phyloP scores from a whole-genome alignment of 1,284 basidiomycete genomes.

The Ustilago tritici region DNA sequence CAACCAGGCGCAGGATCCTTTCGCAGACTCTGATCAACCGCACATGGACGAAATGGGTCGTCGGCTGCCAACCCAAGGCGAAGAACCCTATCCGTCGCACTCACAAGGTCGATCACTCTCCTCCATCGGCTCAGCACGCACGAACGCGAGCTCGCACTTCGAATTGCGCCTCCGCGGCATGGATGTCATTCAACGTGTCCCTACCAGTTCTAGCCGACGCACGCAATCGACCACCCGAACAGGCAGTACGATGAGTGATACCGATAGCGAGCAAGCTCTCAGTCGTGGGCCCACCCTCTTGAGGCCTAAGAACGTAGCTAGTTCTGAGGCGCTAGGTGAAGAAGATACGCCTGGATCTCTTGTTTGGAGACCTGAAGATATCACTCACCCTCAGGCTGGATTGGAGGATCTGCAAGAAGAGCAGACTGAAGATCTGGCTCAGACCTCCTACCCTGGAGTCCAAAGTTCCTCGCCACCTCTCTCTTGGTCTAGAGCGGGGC shows the following conservation, averaged over 20 bases:
- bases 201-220: constrained; percentile 51
- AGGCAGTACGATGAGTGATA: constrained; percentile 37
- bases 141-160: constrained; percentile 52
- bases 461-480: background rate
- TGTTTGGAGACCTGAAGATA: constrained; percentile 40
- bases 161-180: constrained; percentile 53
- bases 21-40: constrained; percentile 9
- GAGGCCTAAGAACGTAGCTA: constrained; percentile 28
- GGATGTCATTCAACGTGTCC: constrained; percentile 62
- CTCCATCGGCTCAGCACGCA: constrained; percentile 53
- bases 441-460: background rate
- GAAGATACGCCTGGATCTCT: constrained; percentile 39
- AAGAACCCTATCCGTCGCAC: constrained; percentile 29
- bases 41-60: constrained; percentile 37
- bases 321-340: constrained; percentile 15
- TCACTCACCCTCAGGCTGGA: background rate
- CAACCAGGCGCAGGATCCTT: constrained; percentile 17
- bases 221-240: constrained; percentile 35
- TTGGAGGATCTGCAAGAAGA: constrained; percentile 28
- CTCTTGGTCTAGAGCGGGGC: background rate
- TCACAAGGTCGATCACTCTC: background rate
- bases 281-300: constrained; percentile 40
- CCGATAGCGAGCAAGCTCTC: constrained; percentile 30
- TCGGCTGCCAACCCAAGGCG: constrained; percentile 22
- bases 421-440: background rate